Percentiles rank a stretch among this genome's conserved stretches.
These are phyloP conservation scores for Multifurca ochricompacta DNA, from an alignment of 768 basidiomycete species.

Conservation along the genomic window DNA sequence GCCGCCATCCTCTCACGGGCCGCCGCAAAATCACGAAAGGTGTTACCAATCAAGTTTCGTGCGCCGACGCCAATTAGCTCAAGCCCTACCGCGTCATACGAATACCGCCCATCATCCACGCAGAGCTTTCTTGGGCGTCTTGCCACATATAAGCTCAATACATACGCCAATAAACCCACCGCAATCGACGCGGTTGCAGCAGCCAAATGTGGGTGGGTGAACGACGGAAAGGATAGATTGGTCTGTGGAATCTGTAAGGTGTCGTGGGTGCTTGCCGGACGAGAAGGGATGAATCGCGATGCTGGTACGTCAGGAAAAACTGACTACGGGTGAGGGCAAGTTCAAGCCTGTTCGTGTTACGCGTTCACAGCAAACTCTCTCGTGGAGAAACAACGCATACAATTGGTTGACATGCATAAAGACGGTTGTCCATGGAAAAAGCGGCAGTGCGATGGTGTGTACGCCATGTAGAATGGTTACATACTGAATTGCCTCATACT, in stretches of 20 bases:
- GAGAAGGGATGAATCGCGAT: constrained; percentile 65
- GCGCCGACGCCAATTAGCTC: constrained; percentile 26
- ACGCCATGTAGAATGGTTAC: background rate
- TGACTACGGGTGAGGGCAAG: background rate
- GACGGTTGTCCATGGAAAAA: constrained; percentile 79
- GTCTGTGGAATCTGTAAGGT: constrained; percentile 63
- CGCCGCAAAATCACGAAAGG: constrained; percentile 46
- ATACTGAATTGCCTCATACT: background rate
- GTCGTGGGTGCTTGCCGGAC: constrained; percentile 67
- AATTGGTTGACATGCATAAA: constrained; percentile 66
- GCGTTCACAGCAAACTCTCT: constrained; percentile 48
- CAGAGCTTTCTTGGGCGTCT: constrained; percentile 67
- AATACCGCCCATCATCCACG: constrained; percentile 74
- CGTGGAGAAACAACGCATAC: constrained; percentile 62
- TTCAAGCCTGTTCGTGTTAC: background rate
- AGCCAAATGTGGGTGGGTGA: constrained; percentile 75
- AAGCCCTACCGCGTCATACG: constrained; percentile 34
- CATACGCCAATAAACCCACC: constrained; percentile 71
- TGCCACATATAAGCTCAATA: constrained; percentile 68
- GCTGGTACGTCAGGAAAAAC: constrained; percentile 52
- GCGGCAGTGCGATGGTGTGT: constrained; percentile 71
- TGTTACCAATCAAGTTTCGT: constrained; percentile 39
- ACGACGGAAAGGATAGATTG: constrained; percentile 74
- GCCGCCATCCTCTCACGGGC: constrained; percentile 65
- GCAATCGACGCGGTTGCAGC: constrained; percentile 74